Conservation (phyloP, 768 basidiomycete genomes). For the Lactifluus subvellereus region DNA sequence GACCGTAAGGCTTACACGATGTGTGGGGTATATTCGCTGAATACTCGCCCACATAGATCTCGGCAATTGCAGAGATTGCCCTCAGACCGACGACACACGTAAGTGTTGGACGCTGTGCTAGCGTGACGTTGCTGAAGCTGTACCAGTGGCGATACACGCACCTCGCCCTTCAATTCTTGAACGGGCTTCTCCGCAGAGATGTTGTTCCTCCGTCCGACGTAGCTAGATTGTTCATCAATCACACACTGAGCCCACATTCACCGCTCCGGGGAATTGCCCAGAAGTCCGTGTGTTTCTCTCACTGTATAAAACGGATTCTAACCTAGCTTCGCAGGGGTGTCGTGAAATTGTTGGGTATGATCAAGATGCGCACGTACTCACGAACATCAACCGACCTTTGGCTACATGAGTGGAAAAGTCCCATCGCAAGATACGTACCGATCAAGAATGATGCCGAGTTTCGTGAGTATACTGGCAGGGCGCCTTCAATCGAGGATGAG, state of each 20-base stretch:
- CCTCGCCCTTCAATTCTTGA: slow-evolving; percentile 58
- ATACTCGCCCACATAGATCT: slow-evolving; percentile 39
- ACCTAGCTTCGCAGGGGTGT: slow-evolving; percentile 44
- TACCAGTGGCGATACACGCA: slow-evolving; percentile 77
- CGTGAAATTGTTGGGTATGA: slow-evolving; percentile 56
- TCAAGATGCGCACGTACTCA: slow-evolving; percentile 75
- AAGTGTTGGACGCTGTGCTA: slow-evolving; percentile 29
- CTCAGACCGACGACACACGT: slow-evolving; percentile 64
- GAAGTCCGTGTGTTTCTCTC: slow-evolving; percentile 37
- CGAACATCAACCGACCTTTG: slow-evolving; percentile 59
- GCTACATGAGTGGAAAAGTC: slow-evolving; percentile 67
- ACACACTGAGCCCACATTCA: slow-evolving; percentile 65
- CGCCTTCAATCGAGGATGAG: slow-evolving; percentile 20
- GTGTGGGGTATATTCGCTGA: background rate
- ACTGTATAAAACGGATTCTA: slow-evolving; percentile 3
- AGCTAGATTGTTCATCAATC: slow-evolving; percentile 57
- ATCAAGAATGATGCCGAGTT: slow-evolving; percentile 48
- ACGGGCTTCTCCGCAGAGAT: slow-evolving; percentile 60
- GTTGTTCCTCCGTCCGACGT: slow-evolving; percentile 45
- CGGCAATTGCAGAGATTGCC: slow-evolving; percentile 56
- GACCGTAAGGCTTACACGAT: slow-evolving; percentile 38
- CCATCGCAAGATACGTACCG: slow-evolving; percentile 43
- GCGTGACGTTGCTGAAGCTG: slow-evolving; percentile 8
- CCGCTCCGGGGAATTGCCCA: slow-evolving; percentile 61
- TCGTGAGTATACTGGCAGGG: slow-evolving; percentile 37